phyloP scores from a whole-genome alignment of 768 basidiomycete species.

The Mycena crocata region DNA sequence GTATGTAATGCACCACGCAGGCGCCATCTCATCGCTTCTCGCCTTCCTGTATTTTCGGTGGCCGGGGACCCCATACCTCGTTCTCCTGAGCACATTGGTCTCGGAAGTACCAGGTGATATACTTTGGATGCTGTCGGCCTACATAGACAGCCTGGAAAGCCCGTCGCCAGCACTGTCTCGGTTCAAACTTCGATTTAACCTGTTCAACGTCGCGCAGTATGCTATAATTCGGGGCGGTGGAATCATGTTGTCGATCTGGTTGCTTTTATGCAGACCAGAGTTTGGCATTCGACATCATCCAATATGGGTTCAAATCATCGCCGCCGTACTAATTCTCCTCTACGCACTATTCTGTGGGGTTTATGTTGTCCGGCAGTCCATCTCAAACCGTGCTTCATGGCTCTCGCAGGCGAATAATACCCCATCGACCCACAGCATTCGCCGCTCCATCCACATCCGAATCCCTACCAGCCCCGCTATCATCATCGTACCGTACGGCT shows the following conservation, averaged over 20 bases:
- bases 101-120: conserved; percentile 33
- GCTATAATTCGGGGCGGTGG: conserved; percentile 20
- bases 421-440: not conserved
- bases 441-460: conserved; percentile 25
- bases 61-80: conserved; percentile 21
- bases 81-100: conserved; percentile 29
- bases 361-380: conserved; percentile 26
- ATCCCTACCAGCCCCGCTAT: conserved; percentile 18
- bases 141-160: conserved; percentile 24
- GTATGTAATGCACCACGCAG: conserved; percentile 34
- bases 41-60: conserved; percentile 27
- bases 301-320: conserved; percentile 13
- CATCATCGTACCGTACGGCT: conserved; percentile 33
- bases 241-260: conserved; percentile 12
- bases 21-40: conserved; percentile 30
- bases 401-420: not conserved
- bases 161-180: conserved; percentile 2
- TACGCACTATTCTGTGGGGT: conserved; percentile 23
- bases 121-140: conserved; percentile 33
- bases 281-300: not conserved
- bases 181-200: conserved; percentile 20
- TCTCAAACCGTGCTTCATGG: conserved; percentile 7
- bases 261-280: not conserved
- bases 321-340: conserved; percentile 16
- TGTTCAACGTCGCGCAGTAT: conserved; percentile 28